phyloP scores from a whole-genome alignment of 2,329 filamentous ascomycete species.

The Colletotrichum sp. region DNA sequence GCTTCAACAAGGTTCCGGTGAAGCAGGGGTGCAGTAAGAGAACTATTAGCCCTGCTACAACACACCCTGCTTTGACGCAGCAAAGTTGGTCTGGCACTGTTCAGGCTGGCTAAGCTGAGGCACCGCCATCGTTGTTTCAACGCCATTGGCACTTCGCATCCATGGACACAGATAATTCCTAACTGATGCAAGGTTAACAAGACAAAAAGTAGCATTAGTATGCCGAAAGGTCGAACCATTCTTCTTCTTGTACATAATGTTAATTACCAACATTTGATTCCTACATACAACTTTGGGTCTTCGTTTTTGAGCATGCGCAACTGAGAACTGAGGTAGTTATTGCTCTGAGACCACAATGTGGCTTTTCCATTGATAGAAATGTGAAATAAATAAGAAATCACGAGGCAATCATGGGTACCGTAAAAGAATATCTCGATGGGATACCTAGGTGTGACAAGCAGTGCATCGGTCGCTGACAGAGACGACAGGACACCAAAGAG shows the following conservation, averaged over 20 bases:
- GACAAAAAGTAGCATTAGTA: not conserved
- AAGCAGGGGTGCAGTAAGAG: not conserved
- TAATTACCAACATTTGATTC: not conserved
- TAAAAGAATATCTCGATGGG: not conserved
- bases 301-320: not conserved
- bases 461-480: accelerated
- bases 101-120: not conserved
- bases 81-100: not conserved
- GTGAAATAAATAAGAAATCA: accelerated
- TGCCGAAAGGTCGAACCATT: not conserved
- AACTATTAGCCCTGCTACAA: not conserved
- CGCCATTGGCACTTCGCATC: accelerated
- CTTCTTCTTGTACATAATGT: not conserved
- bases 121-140: not conserved
- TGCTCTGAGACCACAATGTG: accelerated
- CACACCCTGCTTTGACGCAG: not conserved
- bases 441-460: accelerated
- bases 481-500: accelerated
- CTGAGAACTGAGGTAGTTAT: not conserved
- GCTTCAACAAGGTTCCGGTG: not conserved
- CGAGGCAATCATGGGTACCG: accelerated
- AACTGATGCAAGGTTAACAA: accelerated
- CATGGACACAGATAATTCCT: not conserved
- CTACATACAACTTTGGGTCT: not conserved
- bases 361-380: accelerated